Evolutionary conservation across 192 early-diverging fungal species (phyloP).

Genomic region (Cladochytrium replicatum): DNA sequence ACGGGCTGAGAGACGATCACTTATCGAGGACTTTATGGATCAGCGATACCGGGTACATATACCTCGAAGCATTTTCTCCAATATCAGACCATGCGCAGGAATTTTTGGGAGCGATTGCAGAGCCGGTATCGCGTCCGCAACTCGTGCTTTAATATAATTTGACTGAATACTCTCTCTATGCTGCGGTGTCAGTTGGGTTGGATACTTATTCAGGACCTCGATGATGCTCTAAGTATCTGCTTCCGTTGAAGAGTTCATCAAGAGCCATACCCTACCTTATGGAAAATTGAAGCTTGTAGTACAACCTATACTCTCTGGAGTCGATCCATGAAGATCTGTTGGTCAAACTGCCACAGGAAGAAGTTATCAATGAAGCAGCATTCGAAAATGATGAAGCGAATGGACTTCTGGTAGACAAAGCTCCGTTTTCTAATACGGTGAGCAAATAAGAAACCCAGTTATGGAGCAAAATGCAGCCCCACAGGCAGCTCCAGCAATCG

Average conservation of each 20-base stretch:
- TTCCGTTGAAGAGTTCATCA: constrained; percentile 73
- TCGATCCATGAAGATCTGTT: constrained; percentile 72
- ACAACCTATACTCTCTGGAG: constrained; percentile 91
- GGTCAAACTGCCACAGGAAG: constrained; percentile 66
- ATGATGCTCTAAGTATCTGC: constrained; percentile 73
- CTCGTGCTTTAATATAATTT: constrained; percentile 82
- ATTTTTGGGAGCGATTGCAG: constrained; percentile 85
- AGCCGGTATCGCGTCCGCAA: constrained; percentile 60
- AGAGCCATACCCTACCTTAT: constrained; percentile 72
- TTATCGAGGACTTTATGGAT: no score
- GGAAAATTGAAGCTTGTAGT: constrained; percentile 97
- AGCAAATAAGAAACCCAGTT: no score
- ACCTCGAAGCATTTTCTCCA: constrained; percentile 94
- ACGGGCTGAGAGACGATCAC: no score
- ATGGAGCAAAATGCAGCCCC: no score
- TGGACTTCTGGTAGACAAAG: constrained; percentile 7
- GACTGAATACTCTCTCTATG: constrained; percentile 91
- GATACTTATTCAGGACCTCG: constrained; percentile 84
- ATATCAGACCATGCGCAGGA: constrained; percentile 93
- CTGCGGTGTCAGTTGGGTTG: constrained; percentile 92
- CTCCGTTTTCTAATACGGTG: no score
- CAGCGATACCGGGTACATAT: constrained; percentile 75
- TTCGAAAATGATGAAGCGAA: neutral
- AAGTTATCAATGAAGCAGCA: constrained; percentile 63
- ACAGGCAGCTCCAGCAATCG: no score